Evolutionary conservation across 768 basidiomycete genomes (phyloP), one percentile per base, ranked within the genome.

Genomic region (Termitomyces titanicus): DNA sequence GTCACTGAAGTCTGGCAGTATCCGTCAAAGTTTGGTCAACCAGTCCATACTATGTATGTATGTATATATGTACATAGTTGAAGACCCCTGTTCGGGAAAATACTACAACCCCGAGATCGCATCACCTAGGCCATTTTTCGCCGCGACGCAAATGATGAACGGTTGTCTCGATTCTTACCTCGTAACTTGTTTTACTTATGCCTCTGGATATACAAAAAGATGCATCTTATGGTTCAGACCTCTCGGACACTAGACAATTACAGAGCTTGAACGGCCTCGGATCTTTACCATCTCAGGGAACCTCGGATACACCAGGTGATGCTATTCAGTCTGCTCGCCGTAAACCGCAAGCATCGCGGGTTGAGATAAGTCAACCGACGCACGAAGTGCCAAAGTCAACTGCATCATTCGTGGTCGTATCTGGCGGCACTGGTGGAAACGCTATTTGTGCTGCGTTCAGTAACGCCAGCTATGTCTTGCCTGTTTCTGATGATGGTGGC

Each of bases 401-500:
- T 44, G 51, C 78, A 2, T 81, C 85, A 2, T 88, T 81, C 66
- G 68, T 94, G 7, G 80, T 97, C 47, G 81, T 98, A 52, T 94
- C 92, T 47, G 94, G 94, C 0, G 94, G 94, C n/a, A 94, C 94
- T 33, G 94, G 94, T 39, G 92, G 93, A 47, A 98, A 98, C 66
- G 81, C 89, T 20, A 89, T 98, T 60, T 94, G 92, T 61, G 76
- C 88, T 38, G 92, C 93, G 3, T 97, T 98, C 65, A 79, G 78
- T 3, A 70, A 77, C 57, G 85, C 89, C 22, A 87, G 84, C 64
- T 93, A 94, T 64, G 86, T 94, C 24, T 76, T 98, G 33, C 95
- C 95, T 5, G 92, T 98, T 31, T 95, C 93, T 6, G 95, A 98
- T 66, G 94, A 98, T 68, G 95, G 95, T 1, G 95, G 95, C 42